Evolutionary conservation across 2,329 filamentous ascomycete species (phyloP), one percentile per base, ranked within the genome.

Genomic region (Alternaria gaisen): DNA sequence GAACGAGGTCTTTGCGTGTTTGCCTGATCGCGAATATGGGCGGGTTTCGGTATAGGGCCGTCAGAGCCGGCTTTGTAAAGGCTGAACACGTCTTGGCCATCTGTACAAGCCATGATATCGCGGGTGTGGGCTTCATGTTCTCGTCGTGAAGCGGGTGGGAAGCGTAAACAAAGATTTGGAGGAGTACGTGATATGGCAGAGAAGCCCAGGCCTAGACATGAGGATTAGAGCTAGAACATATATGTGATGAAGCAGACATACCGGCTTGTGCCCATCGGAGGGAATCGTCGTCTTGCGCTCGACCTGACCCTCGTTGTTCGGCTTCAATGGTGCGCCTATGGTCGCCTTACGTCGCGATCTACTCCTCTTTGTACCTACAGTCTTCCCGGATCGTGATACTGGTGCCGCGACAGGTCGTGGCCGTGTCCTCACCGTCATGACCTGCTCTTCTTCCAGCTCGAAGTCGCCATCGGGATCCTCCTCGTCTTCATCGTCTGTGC

Each of bases 21-120:
- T 85, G 83, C 34, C 79, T 76, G 36, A 82, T 78, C 1, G 84
- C 83, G 60, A 85, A 83, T 44, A 95, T 80, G 1, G 88, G 88
- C 9, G 91, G 91, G 5, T 83, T 87, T 47, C 85, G 83, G 74
- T 95, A 95, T 5, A 96, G 82, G 1, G 87, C 89, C 5, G 88
- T 88, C 52, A 95, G 78, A 2, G 91, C 91, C 5, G 92, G 90
- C 69, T 93, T 91, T 0, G 86, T 80, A 58, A 94, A 92, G 3
- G 83, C 77, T 52, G 83, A 86, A 70, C 68, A 94, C 16, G 88
- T 80, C 2, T 84, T 82, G 36, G 90, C 87, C 44, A 86, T 80
- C n/a, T 83, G 81, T 10, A 90, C 77, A 7, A 96, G 85, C 90
- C 90, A 93, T 68, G 83, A 69, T 16, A 84, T 82, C 12, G 82